Evolutionary conservation across 225 moss, liverwort and hornwort genomes (phyloP), one percentile per base, ranked within the genome.

Genomic region (Sphagnum contortum): DNA sequence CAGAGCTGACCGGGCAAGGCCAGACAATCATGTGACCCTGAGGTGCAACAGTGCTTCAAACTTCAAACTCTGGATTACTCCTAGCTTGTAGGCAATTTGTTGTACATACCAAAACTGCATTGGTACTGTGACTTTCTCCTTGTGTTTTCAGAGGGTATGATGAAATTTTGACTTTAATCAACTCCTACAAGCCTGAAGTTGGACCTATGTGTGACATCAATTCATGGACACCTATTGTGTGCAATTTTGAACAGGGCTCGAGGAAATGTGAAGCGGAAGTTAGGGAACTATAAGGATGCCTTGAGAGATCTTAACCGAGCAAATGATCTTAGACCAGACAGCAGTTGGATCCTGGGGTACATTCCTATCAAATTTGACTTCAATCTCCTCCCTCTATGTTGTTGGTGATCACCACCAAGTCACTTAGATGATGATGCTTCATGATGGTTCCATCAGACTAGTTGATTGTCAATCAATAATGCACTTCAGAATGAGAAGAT

Each of bases 11-110:
- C 74, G 72, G 74, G 60, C 74, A 45, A 69, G 74, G 48, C 81
- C 81, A 5, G 72, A 77, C 60, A 81, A 77, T 57, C 81, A 81
- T 66, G 66, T 81, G 57, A 77, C 69, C 44, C 72, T 81, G 50
- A 72, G 77, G 77, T 81, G 64, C 61, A 11, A 46, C 29, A 29
- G 29, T 29, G 29, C 29, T 29, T 29, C 29, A 29, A 29, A 29
- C 29, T 29, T 1, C 1, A 29, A 29, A 29, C 29, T 29, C 29
- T 29, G 29, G 29, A 29, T 29, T 29, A 29, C 29, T 29, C 29
- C 29, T 29, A 29, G 29, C 29, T 29, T 29, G 29, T 29, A 29
- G 0, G 29, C 29, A 29, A 29, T 29, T 29, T 29, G 29, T 29
- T 29, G 29, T 29, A 29, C 29, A 29, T 29, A 29, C 29, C 29